These are phyloP conservation scores for Auricularia sp. DNA, from an alignment of 768 basidiomycete genomes.

Conservation along the genomic window DNA sequence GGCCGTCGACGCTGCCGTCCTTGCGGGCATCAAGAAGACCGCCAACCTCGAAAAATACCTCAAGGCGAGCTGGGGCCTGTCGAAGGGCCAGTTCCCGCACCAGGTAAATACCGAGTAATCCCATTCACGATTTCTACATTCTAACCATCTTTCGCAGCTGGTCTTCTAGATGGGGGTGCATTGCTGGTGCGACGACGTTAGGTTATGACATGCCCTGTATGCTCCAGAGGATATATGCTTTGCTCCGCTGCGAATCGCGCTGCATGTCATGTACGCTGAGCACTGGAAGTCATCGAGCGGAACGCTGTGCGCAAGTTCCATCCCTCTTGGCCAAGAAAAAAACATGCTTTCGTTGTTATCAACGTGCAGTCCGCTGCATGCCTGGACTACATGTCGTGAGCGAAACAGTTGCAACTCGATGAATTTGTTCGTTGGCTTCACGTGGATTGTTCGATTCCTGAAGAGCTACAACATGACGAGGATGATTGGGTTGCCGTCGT, in stretches of 20 bases:
- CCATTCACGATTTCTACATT: conserved; percentile 48
- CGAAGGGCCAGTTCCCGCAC: conserved; percentile 96
- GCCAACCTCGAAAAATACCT: conserved; percentile 90
- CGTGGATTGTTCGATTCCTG: too few relatives aligned
- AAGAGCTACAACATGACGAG: too few relatives aligned
- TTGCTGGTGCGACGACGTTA: neutral
- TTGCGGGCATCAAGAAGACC: conserved; percentile 82
- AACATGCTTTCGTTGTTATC: too few relatives aligned
- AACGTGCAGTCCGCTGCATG: too few relatives aligned
- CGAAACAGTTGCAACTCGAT: too few relatives aligned
- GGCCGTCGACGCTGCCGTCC: conserved; percentile 65
- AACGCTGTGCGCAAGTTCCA: neutral
- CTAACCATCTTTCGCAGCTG: conserved; percentile 8
- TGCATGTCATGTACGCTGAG: neutral
- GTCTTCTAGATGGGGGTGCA: conserved; percentile 2
- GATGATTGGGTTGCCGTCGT: too few relatives aligned
- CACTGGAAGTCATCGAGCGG: neutral
- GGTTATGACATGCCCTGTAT: conserved; percentile 1
- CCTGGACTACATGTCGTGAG: too few relatives aligned
- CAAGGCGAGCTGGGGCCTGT: conserved; percentile 84
- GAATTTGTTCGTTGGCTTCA: too few relatives aligned
- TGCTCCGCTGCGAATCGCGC: conserved; percentile 9
- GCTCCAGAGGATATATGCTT: neutral
- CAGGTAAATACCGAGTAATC: conserved; percentile 36
- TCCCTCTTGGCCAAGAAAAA: too few relatives aligned